Evolutionary conservation across 305 asterid species (phyloP), one percentile per base, ranked within the genome.

Genomic region (Withania somnifera): DNA sequence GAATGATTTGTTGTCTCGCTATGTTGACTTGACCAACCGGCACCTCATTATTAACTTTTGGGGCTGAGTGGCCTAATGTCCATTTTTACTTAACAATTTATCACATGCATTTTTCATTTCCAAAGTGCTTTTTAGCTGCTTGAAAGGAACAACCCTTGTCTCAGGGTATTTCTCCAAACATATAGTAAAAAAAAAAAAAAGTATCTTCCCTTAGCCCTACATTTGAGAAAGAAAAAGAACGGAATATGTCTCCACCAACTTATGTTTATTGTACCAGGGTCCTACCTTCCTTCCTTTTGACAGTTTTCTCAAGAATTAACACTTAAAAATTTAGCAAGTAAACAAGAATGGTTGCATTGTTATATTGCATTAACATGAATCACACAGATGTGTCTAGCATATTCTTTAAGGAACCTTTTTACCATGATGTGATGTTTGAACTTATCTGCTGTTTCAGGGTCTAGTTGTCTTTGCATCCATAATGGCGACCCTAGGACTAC

Each of bases 401-500:
- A 22, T 53, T n/a, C 20, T 5, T 15, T 7, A 53, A 56, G 5
- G 63, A 19, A 20, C 5, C 30, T 10, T 22, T 57, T 22, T 10
- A 22, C 22, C 73, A 64, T 32, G 47, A 3, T 64, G 13, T 6
- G 7, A 34, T 22, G 36, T 42, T 42, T 69, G 22, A 42, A 71
- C 22, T 71, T 1, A 71, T 71, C 38, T 13, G 4, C 58, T 71
- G 58, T 89, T 75, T 19, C 95, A 93, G 97, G 98, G 98, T 54
- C 92, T 94, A 56, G 90, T 94, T 77, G 96, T 92, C 42, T 94
- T 94, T 81, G 97, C 98, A 53, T 93, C 98, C 19, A 93, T 92
- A 15, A 94, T 94, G 97, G 98, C 97, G 30, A 94, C 98, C 60
- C 87, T 94, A 32, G 98, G 98, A 84, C 83, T 94, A 82, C 97